These are phyloP conservation scores for Creolimax fragrantissima DNA, from an alignment of 78 protist species.

Conservation along the genomic window DNA sequence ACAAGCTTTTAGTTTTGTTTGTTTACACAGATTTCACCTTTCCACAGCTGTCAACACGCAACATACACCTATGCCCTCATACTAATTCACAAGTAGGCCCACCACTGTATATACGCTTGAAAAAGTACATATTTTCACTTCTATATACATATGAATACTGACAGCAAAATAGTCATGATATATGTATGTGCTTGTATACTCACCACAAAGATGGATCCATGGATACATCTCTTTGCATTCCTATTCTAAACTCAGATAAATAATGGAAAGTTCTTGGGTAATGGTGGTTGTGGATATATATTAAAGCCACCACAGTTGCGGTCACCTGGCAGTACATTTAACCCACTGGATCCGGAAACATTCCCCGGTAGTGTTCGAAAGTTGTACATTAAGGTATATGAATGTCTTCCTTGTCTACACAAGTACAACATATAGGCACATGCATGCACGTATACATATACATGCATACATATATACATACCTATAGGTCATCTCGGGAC, in stretches of 20 bases:
- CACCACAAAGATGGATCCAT: too few species aligned
- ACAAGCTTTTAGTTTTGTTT: neutral
- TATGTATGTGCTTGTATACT: too few species aligned
- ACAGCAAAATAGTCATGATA: too few species aligned
- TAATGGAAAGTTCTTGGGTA: constrained; percentile 32
- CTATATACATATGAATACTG: too few species aligned
- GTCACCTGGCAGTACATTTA: neutral
- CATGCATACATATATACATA: too few species aligned
- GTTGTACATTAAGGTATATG: neutral
- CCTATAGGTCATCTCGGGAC: neutral
- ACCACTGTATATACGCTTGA: too few species aligned
- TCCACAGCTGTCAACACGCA: neutral
- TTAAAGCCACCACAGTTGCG: constrained; percentile 25
- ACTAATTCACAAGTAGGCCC: neutral
- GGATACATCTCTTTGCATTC: too few species aligned
- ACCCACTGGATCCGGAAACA: neutral
- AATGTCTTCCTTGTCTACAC: too few species aligned
- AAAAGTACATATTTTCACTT: too few species aligned
- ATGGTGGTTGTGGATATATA: constrained; percentile 34
- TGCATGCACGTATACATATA: too few species aligned
- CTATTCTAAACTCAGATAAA: too few species aligned
- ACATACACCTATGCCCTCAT: neutral
- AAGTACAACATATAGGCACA: too few species aligned
- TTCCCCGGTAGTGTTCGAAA: neutral
- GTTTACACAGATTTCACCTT: neutral